phyloP scores from a whole-genome alignment of 108 stramenopile genomes.

The Mediolabrus comicus region DNA sequence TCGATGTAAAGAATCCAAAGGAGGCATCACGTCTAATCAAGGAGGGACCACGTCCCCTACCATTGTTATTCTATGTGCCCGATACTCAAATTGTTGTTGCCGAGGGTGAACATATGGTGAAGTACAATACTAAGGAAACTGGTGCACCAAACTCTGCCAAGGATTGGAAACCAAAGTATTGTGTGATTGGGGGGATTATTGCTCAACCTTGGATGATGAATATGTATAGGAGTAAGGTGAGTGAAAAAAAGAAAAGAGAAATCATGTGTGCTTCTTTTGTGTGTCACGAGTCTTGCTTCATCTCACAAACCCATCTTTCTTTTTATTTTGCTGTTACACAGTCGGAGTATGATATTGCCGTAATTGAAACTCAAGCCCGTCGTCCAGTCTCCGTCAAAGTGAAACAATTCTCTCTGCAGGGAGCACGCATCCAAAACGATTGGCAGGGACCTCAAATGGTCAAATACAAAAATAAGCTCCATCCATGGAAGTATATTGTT shows the following conservation, averaged over 20 bases:
- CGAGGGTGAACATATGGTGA: slow-evolving; percentile 91
- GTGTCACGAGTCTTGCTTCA: not conserved
- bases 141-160: slow-evolving; percentile 82
- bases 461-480: slow-evolving; percentile 90
- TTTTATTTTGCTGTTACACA: not conserved
- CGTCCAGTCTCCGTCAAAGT: slow-evolving; percentile 91
- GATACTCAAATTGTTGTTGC: slow-evolving; percentile 78
- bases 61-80: slow-evolving; percentile 85
- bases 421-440: slow-evolving; percentile 88
- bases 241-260: not conserved
- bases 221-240: slow-evolving; percentile 91
- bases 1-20: slow-evolving; percentile 88
- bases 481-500: slow-evolving; percentile 90
- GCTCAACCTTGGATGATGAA: slow-evolving; percentile 94
- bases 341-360: slow-evolving; percentile 92
- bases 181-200: slow-evolving; percentile 91
- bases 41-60: slow-evolving; percentile 85
- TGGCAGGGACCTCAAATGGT: slow-evolving; percentile 93
- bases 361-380: slow-evolving; percentile 87
- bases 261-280: not conserved
- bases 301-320: not conserved
- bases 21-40: slow-evolving; percentile 88
- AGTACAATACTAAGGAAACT: slow-evolving; percentile 87
- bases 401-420: slow-evolving; percentile 88
- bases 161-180: slow-evolving; percentile 92